A percentile compares a stretch with the other conserved stretches of the same genome.
phyloP scores from a whole-genome alignment of 306 rosid species.

The Fagus crenata region DNA sequence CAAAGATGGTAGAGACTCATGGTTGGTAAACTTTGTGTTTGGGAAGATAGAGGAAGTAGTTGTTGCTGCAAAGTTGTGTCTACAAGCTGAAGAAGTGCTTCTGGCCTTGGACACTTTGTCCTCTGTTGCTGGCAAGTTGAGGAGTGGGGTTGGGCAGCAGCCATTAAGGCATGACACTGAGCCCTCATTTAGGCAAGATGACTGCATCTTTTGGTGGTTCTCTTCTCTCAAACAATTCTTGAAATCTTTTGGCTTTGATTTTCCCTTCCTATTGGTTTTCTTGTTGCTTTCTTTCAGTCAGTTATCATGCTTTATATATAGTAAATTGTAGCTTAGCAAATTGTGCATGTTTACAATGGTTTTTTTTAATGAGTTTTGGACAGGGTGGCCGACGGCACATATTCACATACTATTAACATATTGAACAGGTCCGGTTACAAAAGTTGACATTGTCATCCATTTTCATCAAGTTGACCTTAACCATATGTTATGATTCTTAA shows the following conservation, averaged over 20 bases:
- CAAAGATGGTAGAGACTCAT: slow-evolving; percentile 77
- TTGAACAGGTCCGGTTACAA: slow-evolving; percentile 29
- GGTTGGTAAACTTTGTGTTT: slow-evolving; percentile 71
- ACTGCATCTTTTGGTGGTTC: slow-evolving; percentile 38
- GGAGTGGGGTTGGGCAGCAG: slow-evolving; percentile 61
- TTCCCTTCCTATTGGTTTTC: slow-evolving; percentile 23
- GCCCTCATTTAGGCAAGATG: slow-evolving; percentile 48
- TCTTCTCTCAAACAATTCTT: slow-evolving; percentile 4
- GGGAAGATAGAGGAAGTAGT: slow-evolving; percentile 75
- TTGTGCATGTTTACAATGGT: slow-evolving; percentile 5
- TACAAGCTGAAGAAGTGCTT: slow-evolving; percentile 57
- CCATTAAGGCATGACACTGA: slow-evolving; percentile 47
- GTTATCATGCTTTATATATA: slow-evolving; percentile 1
- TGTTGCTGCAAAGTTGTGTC: slow-evolving; percentile 58
- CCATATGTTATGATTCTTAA: background rate
- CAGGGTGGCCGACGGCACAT: slow-evolving; percentile 35
- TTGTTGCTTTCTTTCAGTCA: slow-evolving; percentile 25
- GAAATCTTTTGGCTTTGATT: slow-evolving; percentile 3
- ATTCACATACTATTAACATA: slow-evolving; percentile 27
- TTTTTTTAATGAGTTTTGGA: slow-evolving; percentile 20
- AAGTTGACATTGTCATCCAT: slow-evolving; percentile 35
- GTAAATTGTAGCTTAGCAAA: slow-evolving; percentile 6
- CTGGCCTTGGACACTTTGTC: slow-evolving; percentile 34
- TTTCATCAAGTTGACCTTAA: background rate
- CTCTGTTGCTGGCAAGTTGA: slow-evolving; percentile 40